phyloP scores from a whole-genome alignment of 2,329 filamentous ascomycete genomes.

The Arachnomyces sp. region DNA sequence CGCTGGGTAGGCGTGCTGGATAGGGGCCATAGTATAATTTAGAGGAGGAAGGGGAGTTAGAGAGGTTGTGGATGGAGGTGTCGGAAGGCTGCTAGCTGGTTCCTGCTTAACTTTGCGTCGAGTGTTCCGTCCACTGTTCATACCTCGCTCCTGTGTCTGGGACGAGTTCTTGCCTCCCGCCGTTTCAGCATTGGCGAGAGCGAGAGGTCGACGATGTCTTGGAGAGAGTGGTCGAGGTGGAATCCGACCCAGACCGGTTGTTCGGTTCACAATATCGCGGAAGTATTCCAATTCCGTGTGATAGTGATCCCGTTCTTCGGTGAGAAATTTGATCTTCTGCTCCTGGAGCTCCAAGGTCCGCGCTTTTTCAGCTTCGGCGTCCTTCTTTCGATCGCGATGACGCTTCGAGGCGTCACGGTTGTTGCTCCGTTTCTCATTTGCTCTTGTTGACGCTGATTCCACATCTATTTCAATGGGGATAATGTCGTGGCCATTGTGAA shows the following conservation, averaged over 20 bases:
- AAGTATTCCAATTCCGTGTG: slow-evolving; percentile 33
- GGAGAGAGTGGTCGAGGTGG: slow-evolving; percentile 11
- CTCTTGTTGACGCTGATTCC: slow-evolving; percentile 34
- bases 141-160: slow-evolving; percentile 5
- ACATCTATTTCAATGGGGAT: slow-evolving; percentile 32
- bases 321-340: slow-evolving; percentile 27
- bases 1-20: not conserved
- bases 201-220: slow-evolving; percentile 1
- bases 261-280: slow-evolving; percentile 20
- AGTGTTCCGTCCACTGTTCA: slow-evolving; percentile 7
- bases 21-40: not conserved
- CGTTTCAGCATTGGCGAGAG: slow-evolving; percentile 1
- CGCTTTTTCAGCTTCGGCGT: slow-evolving; percentile 31
- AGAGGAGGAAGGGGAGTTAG: not conserved
- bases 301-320: slow-evolving; percentile 32
- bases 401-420: slow-evolving; percentile 35
- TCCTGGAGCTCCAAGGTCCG: slow-evolving; percentile 27
- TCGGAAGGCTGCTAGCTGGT: slow-evolving; percentile 1
- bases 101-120: slow-evolving; percentile 4
- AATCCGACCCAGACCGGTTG: slow-evolving; percentile 6
- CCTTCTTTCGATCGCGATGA: slow-evolving; percentile 34
- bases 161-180: slow-evolving; percentile 1
- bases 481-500: slow-evolving; percentile 14
- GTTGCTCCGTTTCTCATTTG: slow-evolving; percentile 34
- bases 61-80: not conserved